Base-by-base conservation (phyloP, 495 filamentous ascomycete species). In the Beverwykella pulmonaria region DNA sequence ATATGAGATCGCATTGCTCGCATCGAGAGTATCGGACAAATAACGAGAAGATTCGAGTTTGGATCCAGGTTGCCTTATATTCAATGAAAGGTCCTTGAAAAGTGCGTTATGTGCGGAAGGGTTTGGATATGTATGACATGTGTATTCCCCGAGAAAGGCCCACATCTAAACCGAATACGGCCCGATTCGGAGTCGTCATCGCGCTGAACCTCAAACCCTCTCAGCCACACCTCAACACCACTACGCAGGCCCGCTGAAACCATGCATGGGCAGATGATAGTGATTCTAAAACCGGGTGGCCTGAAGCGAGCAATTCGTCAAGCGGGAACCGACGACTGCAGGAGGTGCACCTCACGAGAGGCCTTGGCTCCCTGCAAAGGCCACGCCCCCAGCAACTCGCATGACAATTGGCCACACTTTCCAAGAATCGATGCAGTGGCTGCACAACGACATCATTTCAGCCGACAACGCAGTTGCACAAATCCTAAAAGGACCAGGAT, bases 381-480 rank as follows among this genome's bases (percentile, higher is more conserved):
- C 39, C 39, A 10, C 17, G 9, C 17, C 39, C 12, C 32, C 32
- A 12, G 12, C 32, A 34, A 12, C 39, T 44, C 39, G 17, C 15
- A n/a, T 2, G 5, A 44, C 39, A 44, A 44, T n/a, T 44, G 17
- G 8, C 8, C 17, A 4, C 39, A n/a, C 2, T 3, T 44, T 9
- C 36, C 27, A 29, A 12, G 8, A 14, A 44, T 6, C 26, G 58
- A 61, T 26, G 58, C 15, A 52, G 26, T 36, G n/a, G 22, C 27
- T 62, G 59, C 48, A 44, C 59, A 27, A 44, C 48, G 12, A 54
- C 29, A 53, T 62, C 27, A 41, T 34, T 20, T 30, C 6, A 26
- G 20, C 30, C 20, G 8, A 17, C 29, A 27, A 44, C 17, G n/a
- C 48, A 53, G 19, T 10, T n/a, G 44, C 20, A 15, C 4, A 20